Base-by-base conservation (phyloP, 805 yeast species). In the Candida mattraensis region DNA sequence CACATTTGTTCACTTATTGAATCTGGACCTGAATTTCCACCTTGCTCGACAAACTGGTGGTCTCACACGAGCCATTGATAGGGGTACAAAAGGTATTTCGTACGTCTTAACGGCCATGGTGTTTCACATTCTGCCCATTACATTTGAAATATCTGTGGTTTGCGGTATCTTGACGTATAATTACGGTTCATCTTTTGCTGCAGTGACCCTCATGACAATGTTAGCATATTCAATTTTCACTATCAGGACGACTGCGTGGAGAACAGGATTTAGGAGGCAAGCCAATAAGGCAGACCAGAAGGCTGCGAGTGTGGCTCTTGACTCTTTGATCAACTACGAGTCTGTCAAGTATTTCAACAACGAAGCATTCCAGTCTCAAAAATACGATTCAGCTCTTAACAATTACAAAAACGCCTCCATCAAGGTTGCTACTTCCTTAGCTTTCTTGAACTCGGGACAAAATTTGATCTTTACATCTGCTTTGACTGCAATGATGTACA, bases 51-150 rank as follows among this genome's bases (percentile, higher is more conserved):
- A 93, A 60, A 93, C 99, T 0, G 99, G 99, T 47, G 98, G 96
- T 0, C 63, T 93, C 21, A 91, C 97, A 0, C 70, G 99, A 43
- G 98, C 98, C 2, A 93, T 93, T 53, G 99, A 93, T 54, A 71
- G 99, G 46, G 99, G 99, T 60, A 91, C 98, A 1, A 91, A 93
- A 52, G 99, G 99, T 66, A 91, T 93, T 35, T 82, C 94, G 9
- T 89, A 85, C 51, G 97, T 93, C 5, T 67, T 93, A 30, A 79
- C 86, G 23, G 96, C 98, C 2, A 86, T 91, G 95, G 96, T 93
- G n/a, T 91, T 93, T 67, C 98, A 93, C 58, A 89, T 93, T 23
- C 68, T 91, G 21, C 99, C 99, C 7, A 84, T 91, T 25, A 73
- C 94, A 3, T 84, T 93, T 56, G 99, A 93, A 59, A 93, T 93